Evolutionary conservation across 768 basidiomycete species (phyloP), one percentile per base, ranked within the genome.

Genomic region (Podaxis sp.): DNA sequence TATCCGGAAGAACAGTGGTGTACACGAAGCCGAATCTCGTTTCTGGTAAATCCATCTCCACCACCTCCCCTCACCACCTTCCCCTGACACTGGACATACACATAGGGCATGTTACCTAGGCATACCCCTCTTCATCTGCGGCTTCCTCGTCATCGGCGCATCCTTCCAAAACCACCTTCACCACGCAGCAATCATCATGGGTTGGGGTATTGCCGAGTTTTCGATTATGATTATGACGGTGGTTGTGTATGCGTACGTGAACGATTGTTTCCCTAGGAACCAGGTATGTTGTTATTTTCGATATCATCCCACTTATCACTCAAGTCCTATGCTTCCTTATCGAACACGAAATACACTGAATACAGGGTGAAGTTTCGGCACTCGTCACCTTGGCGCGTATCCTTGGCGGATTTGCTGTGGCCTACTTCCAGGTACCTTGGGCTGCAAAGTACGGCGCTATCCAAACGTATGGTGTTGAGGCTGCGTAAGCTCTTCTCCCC

Each of bases 391-490:
- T 85, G 13, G 74, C 77, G 20, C 77, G 84, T 54, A 77, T 75
- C 1, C 72, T 85, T 24, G 83, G 83, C n/a, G 82, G 75, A 71
- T 86, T 86, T 69, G 77, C 77, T 33, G 84, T 86, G n/a, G 83
- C 85, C 3, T 86, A 81, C 71, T 86, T 82, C 69, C 85, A 86
- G 67, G 79, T 85, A 2, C 81, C 80, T 7, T 85, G 85, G 85
- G 84, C 84, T 5, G 68, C 71, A 44, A 82, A 78, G 66, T 67
- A 82, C 56, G 85, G 85, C 15, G 82, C 84, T 5, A 67, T 85
- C 46, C 82, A 84, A 60, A 80, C 82, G 6, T 83, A 84, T 65
- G 85, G 85, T 5, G 75, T 76, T 44, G 85, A 87, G 69, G 82
- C 83, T 38, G 84, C 85, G 73, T 80, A 68, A 66, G 80, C 75